These are phyloP conservation scores for Rhododendron williamsianum DNA, from an alignment of 148 eudicot genomes.

Conservation along the genomic window DNA sequence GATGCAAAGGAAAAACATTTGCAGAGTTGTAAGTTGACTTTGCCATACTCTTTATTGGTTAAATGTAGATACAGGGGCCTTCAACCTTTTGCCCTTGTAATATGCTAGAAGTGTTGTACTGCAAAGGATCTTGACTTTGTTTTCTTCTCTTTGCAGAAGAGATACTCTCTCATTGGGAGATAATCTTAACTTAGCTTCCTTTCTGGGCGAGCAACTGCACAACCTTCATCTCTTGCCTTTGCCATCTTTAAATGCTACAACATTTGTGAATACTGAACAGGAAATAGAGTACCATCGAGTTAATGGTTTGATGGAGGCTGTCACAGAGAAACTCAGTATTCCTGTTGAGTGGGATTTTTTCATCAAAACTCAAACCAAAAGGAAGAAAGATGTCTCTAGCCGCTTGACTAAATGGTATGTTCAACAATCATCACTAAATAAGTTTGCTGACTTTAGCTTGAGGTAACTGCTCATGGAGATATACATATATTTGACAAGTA, in stretches of 20 bases:
- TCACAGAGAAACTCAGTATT: slow-evolving; percentile 18
- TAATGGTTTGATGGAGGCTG: slow-evolving; percentile 29
- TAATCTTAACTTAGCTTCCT: slow-evolving; percentile 70
- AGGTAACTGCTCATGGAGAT: not conserved
- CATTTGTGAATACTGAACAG: slow-evolving; percentile 21
- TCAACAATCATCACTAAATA: not conserved
- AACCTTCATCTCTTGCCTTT: slow-evolving; percentile 68
- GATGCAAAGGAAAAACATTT: slow-evolving; percentile 72
- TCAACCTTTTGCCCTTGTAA: not conserved
- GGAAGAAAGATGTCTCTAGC: slow-evolving; percentile 44
- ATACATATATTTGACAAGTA: not conserved
- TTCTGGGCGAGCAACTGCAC: slow-evolving; percentile 74
- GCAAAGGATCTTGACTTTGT: slow-evolving; percentile 4
- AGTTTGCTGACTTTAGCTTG: not conserved
- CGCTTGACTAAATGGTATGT: slow-evolving; percentile 74
- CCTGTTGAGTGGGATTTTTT: slow-evolving; percentile 50
- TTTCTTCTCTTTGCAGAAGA: slow-evolving; percentile 51
- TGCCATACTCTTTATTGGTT: not conserved
- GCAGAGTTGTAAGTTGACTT: slow-evolving; percentile 68
- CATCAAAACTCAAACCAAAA: slow-evolving; percentile 40
- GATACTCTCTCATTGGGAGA: slow-evolving; percentile 62
- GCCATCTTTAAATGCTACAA: slow-evolving; percentile 38
- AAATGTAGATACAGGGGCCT: not conserved
- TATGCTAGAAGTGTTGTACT: slow-evolving; percentile 2
- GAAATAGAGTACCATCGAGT: slow-evolving; percentile 20